Percentiles rank a stretch among this genome's conserved stretches.
Conservation (phyloP, 2,329 filamentous ascomycete genomes). For the Xylariaceae sp. region DNA sequence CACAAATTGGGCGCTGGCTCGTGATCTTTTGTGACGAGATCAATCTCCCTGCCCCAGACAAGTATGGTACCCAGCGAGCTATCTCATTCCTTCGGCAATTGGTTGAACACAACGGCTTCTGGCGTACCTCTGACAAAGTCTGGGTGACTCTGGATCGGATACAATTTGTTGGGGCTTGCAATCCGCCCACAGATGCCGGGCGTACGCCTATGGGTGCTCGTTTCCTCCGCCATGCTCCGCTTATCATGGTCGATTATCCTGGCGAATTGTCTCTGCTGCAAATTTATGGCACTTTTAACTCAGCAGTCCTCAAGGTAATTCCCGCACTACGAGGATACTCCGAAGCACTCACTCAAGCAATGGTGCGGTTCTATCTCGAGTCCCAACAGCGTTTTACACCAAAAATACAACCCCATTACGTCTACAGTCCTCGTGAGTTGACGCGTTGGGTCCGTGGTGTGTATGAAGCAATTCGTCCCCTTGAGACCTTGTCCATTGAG, state of each 20-base stretch:
- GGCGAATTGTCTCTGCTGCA: constrained; percentile 91
- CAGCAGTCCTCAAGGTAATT: constrained; percentile 92
- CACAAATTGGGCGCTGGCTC: constrained; percentile 94
- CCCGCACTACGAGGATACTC: constrained; percentile 92
- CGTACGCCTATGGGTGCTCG: constrained; percentile 89
- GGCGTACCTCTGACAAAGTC: constrained; percentile 93
- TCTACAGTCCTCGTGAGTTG: constrained; percentile 97
- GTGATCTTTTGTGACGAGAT: constrained; percentile 99
- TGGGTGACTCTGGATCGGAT: constrained; percentile 98
- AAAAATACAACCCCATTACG: constrained; percentile 96
- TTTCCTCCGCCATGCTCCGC: constrained; percentile 93
- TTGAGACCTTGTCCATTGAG: constrained; percentile 83
- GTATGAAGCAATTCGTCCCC: constrained; percentile 91
- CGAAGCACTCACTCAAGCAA: constrained; percentile 88
- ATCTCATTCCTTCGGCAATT: constrained; percentile 97
- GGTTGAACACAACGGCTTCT: constrained; percentile 98
- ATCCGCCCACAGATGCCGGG: constrained; percentile 94
- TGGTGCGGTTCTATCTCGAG: constrained; percentile 94
- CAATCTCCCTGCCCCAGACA: constrained; percentile 95
- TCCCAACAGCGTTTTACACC: constrained; percentile 94
- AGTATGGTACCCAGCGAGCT: constrained; percentile 93
- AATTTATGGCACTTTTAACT: constrained; percentile 98
- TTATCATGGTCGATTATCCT: constrained; percentile 99
- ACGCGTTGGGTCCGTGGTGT: constrained; percentile 97
- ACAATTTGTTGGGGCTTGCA: constrained; percentile 98